Evolutionary conservation across 495 filamentous ascomycete species (phyloP).

Genomic region (Aspergillus funiculosus): DNA sequence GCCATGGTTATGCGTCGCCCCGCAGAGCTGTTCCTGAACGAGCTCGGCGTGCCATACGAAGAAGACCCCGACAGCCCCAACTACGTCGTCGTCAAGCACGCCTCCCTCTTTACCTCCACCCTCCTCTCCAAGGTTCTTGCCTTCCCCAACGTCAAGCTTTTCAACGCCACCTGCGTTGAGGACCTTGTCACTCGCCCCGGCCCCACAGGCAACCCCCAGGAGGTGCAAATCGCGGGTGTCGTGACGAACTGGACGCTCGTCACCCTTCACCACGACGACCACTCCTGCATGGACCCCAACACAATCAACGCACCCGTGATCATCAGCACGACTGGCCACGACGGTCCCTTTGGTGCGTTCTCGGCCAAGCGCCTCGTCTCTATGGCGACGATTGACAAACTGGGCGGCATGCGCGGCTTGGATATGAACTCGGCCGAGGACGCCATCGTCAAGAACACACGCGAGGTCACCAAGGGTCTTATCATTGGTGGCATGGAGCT

Average conservation of each 20-base stretch:
- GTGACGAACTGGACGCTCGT: conserved; percentile 95
- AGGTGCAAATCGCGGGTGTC: conserved; percentile 71
- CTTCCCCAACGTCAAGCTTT: conserved; percentile 89
- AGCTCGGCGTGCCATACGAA: conserved; percentile 79
- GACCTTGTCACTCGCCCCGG: conserved; percentile 74
- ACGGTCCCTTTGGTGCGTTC: conserved; percentile 88
- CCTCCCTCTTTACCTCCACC: conserved; percentile 83
- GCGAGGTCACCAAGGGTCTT: conserved; percentile 78
- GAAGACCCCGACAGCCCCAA: conserved; percentile 76
- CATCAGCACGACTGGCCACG: conserved; percentile 84
- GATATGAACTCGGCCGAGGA: conserved; percentile 89
- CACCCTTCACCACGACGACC: conserved; percentile 84
- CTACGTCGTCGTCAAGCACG: conserved; percentile 90
- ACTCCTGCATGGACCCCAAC: conserved; percentile 93
- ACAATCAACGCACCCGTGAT: conserved; percentile 86
- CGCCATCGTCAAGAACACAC: conserved; percentile 81
- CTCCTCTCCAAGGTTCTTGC: conserved; percentile 70
- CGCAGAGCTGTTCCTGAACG: conserved; percentile 72
- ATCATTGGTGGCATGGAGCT: conserved; percentile 94
- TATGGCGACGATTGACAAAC: conserved; percentile 73
- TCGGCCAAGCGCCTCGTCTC: conserved; percentile 74
- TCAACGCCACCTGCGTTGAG: conserved; percentile 88
- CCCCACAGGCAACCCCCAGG: conserved; percentile 33
- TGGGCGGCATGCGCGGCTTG: conserved; percentile 84
- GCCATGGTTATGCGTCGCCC: conserved; percentile 94